Evolutionary conservation across 352 stramenopile genomes (phyloP).

Genomic region (Globisporangium sylvaticum): DNA sequence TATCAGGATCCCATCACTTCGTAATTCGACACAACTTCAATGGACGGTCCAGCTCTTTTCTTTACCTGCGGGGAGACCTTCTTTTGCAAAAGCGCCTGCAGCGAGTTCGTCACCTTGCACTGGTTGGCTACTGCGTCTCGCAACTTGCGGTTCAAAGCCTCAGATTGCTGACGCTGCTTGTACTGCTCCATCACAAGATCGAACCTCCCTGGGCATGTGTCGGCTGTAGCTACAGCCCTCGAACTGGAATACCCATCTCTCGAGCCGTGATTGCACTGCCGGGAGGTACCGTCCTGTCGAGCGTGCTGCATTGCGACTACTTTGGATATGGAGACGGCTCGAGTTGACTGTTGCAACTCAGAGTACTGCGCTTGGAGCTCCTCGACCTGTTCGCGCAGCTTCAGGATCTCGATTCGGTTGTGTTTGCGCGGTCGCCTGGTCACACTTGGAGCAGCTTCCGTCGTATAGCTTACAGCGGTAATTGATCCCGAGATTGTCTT

Average conservation of each 20-base stretch:
- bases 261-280: no score
- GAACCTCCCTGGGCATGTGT: slow-evolving; percentile 23
- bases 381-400: slow-evolving; percentile 2
- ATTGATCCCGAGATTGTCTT: no score
- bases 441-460: neutral
- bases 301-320: no score
- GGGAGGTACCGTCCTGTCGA: no score
- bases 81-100: slow-evolving; percentile 35
- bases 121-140: slow-evolving; percentile 36
- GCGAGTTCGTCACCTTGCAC: slow-evolving; percentile 33
- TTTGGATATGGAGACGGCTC: no score
- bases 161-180: slow-evolving; percentile 29
- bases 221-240: no score
- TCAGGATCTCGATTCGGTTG: slow-evolving; percentile 8
- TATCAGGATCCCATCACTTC: neutral
- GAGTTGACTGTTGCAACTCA: neutral
- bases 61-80: neutral
- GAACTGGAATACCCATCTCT: no score
- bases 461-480: no score
- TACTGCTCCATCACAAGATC: slow-evolving; percentile 31
- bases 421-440: slow-evolving; percentile 1
- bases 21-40: no score
- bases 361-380: neutral
- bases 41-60: no score
- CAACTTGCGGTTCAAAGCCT: slow-evolving; percentile 37